Conservation (phyloP, 106 monocot genomes). For the Allium sativum region DNA sequence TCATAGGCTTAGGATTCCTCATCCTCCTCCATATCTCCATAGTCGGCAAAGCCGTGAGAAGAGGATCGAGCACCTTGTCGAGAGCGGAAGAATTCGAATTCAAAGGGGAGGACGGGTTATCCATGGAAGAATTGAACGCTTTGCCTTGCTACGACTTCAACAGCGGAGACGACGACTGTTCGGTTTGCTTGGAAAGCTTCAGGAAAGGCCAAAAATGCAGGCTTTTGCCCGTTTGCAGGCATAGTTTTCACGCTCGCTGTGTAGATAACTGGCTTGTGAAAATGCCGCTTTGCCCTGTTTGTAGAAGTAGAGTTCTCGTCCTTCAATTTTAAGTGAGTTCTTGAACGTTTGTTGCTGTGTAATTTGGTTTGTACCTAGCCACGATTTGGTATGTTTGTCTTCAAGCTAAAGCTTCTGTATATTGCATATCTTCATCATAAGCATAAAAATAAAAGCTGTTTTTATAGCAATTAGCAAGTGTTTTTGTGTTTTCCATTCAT, state of each 20-base stretch:
- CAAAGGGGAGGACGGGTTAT: constrained; percentile 13
- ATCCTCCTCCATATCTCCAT: constrained; percentile 24
- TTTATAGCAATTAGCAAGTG: too few species aligned
- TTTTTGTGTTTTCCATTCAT: too few species aligned
- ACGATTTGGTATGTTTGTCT: too few species aligned
- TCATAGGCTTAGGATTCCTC: constrained; percentile 19
- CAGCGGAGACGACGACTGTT: constrained; percentile 18
- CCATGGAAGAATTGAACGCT: constrained; percentile 33
- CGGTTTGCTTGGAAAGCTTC: constrained; percentile 49
- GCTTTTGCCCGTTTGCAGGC: constrained; percentile 37
- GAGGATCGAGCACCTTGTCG: constrained; percentile 3
- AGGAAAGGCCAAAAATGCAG: constrained; percentile 34
- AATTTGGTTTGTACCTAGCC: background rate
- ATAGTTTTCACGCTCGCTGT: constrained; percentile 47
- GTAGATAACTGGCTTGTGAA: constrained; percentile 50
- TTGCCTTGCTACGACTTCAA: constrained; percentile 32
- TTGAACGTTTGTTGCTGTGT: constrained; percentile 1
- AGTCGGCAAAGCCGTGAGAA: constrained; percentile 18
- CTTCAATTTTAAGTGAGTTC: constrained; percentile 3
- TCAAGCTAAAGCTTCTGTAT: too few species aligned
- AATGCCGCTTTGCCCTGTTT: constrained; percentile 36
- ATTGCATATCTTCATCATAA: too few species aligned
- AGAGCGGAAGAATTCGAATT: background rate
- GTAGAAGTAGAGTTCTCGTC: constrained; percentile 13
- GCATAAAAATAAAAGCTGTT: too few species aligned